phyloP scores from a whole-genome alignment of 345 rosid genomes.

The Aquilaria sinensis region DNA sequence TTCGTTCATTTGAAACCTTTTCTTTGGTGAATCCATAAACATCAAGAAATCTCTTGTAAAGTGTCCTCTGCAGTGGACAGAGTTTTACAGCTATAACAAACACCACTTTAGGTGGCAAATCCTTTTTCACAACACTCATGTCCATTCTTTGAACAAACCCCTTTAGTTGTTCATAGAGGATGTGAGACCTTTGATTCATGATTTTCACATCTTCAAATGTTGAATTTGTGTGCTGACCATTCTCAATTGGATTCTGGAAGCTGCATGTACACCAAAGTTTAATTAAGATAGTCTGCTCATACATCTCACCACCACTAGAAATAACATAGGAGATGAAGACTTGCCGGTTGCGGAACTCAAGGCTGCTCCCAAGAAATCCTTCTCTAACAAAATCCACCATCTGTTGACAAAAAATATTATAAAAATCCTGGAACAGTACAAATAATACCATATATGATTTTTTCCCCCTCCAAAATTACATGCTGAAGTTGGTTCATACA shows the following conservation, averaged over 20 bases:
- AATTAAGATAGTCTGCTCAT: slow-evolving; percentile 3
- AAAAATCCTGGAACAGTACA: slow-evolving; percentile 6
- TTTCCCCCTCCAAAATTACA: slow-evolving; percentile 1
- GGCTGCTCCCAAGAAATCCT: slow-evolving; percentile 99
- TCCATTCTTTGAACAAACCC: slow-evolving; percentile 99
- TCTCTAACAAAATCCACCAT: slow-evolving; percentile 99
- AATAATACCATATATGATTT: neutral
- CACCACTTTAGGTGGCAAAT: slow-evolving; percentile 98
- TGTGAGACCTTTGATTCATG: slow-evolving; percentile 99
- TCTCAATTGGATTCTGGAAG: slow-evolving; percentile 97
- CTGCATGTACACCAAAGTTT: slow-evolving; percentile 35
- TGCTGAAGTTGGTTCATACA: slow-evolving; percentile 43
- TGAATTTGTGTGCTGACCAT: slow-evolving; percentile 97
- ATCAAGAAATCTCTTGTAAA: slow-evolving; percentile 92
- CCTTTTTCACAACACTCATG: slow-evolving; percentile 94
- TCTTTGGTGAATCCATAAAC: slow-evolving; percentile 75
- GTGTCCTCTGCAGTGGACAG: slow-evolving; percentile 79
- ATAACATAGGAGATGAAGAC: slow-evolving; percentile 23
- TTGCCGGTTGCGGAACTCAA: slow-evolving; percentile 95
- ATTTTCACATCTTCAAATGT: slow-evolving; percentile 92
- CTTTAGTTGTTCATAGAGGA: slow-evolving; percentile 91
- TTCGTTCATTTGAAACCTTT: slow-evolving; percentile 52
- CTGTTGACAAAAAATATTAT: slow-evolving; percentile 38
- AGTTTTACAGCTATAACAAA: slow-evolving; percentile 94
- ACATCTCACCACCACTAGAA: slow-evolving; percentile 10